Base-by-base conservation (phyloP, 108 stramenopile species). In the Epithemia pelagica region DNA sequence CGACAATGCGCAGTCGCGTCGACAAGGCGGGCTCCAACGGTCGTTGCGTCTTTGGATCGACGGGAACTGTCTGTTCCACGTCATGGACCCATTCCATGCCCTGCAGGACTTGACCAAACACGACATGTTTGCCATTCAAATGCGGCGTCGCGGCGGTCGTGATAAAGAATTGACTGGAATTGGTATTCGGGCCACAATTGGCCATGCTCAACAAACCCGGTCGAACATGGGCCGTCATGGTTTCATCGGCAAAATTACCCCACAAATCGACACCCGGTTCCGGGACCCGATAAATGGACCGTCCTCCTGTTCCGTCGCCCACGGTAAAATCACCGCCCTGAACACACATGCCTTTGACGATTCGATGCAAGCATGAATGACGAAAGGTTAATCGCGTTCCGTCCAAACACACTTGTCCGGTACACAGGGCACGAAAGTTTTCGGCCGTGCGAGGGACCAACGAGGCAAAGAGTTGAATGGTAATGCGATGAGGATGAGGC, bases 381-480 rank as follows among this genome's bases (percentile, higher is more conserved):
- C 52, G 51, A 67, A 80, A 82, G 26, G 55, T 60, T n/a, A 72
- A 46, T 37, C 71, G 76, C 3, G 59, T 31, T 10, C 22, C 26
- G 0, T 26, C 32, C 15, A 46, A 46, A 46, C 37, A 46, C 52
- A 64, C 67, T 72, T 93, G 88, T 27, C 95, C 95, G 55, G 89
- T 93, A 67, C 94, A 96, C 8, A 97, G 75, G 28, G 80, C 74
- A 56, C 79, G 76, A 70, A 97, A 97, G 60, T 97, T 97, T 59
- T 96, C 90, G 25, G 86, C 80, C 25, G 96, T 90, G 62, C 89
- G 81, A 19, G 95, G 95, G 18, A 67, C 66, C 54, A 76, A 85
- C 59, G 96, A 89, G 10, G 79, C 74, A 74, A 65, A 92, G n/a
- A 98, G 78, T 56, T 94, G 72, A 59, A 96, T 78, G 1, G 65